Base-by-base conservation (phyloP, 345 rosid genomes). In the Eutrema yunnanense region DNA sequence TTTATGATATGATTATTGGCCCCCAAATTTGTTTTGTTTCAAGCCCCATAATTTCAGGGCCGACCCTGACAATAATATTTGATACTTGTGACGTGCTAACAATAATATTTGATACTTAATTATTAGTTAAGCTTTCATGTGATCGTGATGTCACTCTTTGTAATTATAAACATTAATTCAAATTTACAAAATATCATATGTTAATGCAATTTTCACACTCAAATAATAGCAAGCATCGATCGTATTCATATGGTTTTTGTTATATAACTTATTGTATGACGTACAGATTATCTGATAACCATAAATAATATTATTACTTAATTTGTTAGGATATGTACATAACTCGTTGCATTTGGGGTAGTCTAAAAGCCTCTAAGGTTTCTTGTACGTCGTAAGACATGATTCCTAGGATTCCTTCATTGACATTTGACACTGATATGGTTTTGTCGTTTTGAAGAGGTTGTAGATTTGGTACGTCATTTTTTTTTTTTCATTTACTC, bases 321-420 rank as follows among this genome's bases (percentile, higher is more conserved):
- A n/a, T n/a, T n/a, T n/a, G n/a, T n/a, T n/a, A n/a, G n/a, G n/a
- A n/a, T n/a, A n/a, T n/a, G n/a, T n/a, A n/a, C n/a, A n/a, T n/a
- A n/a, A n/a, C n/a, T n/a, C n/a, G n/a, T n/a, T n/a, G n/a, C n/a
- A n/a, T n/a, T n/a, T n/a, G n/a, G n/a, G n/a, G n/a, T n/a, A n/a
- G n/a, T n/a, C n/a, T n/a, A n/a, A n/a, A 71, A 27, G 47, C 27
- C 5, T 56, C 40, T 32, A 33, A 55, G 60, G 26, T 61, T 30
- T 69, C 55, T 8, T 33, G 43, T 34, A 47, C 40, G 36, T 72
- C 69, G 52, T 62, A 52, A 13, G 56, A 43, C 29, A n/a, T 54
- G 43, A 16, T 56, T 68, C 79, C 72, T 77, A 79, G 73, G 71
- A 62, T 62, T 68, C 73, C 61, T 58, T 52, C 56, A 14, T 74